Percentiles rank a stretch among this genome's conserved stretches.
phyloP scores from a whole-genome alignment of 163 green algal genomes.

The Scenedesmus sp. region DNA sequence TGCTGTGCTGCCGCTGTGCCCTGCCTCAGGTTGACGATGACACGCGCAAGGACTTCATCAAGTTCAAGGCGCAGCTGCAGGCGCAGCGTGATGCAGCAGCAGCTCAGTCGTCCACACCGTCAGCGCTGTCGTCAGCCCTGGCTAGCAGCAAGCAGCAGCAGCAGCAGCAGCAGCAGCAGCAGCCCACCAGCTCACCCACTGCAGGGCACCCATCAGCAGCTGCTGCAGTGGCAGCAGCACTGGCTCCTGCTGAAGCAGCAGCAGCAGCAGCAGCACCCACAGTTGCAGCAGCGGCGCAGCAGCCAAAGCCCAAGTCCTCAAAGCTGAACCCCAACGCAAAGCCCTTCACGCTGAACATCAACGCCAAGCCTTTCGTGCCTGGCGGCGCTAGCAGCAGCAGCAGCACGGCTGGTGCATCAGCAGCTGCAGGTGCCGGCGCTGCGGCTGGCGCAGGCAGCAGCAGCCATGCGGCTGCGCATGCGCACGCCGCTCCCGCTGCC shows the following conservation, averaged over 20 bases:
- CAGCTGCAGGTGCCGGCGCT: conserved; percentile 2
- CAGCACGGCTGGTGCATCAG: not conserved
- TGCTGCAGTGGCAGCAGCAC: not conserved
- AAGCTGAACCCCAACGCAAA: conserved; percentile 77
- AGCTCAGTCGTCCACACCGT: not conserved
- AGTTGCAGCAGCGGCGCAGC: not conserved
- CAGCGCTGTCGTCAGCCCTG: conserved; percentile 46
- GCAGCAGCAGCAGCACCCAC: not conserved
- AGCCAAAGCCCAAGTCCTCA: conserved; percentile 17
- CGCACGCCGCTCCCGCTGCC: not conserved
- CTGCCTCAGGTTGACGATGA: conserved; percentile 55
- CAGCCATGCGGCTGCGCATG: not conserved
- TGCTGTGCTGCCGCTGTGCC: conserved; percentile 32
- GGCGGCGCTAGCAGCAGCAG: conserved; percentile 9
- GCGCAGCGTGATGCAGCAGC: conserved; percentile 42
- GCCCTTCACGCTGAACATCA: conserved; percentile 73
- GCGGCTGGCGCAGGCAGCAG: not conserved
- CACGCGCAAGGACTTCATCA: conserved; percentile 56
- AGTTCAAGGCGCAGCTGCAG: conserved; percentile 60
- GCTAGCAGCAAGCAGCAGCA: not conserved
- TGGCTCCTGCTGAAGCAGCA: conserved; percentile 14
- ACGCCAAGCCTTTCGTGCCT: conserved; percentile 74
- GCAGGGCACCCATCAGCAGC: conserved; percentile 23
- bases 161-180: not conserved
- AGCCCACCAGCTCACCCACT: not conserved